Base-by-base conservation (phyloP, 129 eudicot genomes). In the Escallonia rubra region DNA sequence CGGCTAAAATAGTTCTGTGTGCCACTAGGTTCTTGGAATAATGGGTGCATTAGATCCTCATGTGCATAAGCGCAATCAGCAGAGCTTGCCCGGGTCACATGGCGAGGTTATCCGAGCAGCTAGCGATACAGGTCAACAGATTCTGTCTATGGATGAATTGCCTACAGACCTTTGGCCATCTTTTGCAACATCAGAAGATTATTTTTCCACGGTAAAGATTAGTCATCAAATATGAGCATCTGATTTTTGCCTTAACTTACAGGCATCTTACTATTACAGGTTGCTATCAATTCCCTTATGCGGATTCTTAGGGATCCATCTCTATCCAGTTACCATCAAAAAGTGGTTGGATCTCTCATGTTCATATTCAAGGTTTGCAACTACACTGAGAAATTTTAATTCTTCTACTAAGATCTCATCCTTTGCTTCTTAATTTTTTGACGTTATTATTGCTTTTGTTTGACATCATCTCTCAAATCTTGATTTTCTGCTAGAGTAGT, bases 41-140 rank as follows among this genome's bases (percentile, higher is more conserved):
- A 86, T 93, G 95, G 98, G 98, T 69, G 98, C 98, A 69, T 79
- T 93, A 74, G 98, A 93, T 79, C 96, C 98, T 56, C 96, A 93
- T 74, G 90, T 69, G 43, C 96, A 93, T 63, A 93, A 93, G 73
- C 91, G 92, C 62, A 93, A 93, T 80, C 96, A 86, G 73, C 87
- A 64, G 59, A 84, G 86, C 81, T 71, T 86, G 64, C 86, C 90
- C 73, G 95, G 96, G 57, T 86, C 91, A 48, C 95, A 83, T 86
- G 96, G 86, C 55, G 98, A 93, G 70, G 90, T 84, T 62, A 78
- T 72, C 61, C 86, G 90, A 46, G 70, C 92, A 57, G 74, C 95
- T 53, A 80, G 81, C 80, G 98, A 93, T 69, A 70, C 96, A 7
- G 90, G 98, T 65, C 95, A 85, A 55, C 96, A 93, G 61, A 80